Base-by-base conservation (phyloP, 2,329 filamentous ascomycete species). In the Penicillium sp. region DNA sequence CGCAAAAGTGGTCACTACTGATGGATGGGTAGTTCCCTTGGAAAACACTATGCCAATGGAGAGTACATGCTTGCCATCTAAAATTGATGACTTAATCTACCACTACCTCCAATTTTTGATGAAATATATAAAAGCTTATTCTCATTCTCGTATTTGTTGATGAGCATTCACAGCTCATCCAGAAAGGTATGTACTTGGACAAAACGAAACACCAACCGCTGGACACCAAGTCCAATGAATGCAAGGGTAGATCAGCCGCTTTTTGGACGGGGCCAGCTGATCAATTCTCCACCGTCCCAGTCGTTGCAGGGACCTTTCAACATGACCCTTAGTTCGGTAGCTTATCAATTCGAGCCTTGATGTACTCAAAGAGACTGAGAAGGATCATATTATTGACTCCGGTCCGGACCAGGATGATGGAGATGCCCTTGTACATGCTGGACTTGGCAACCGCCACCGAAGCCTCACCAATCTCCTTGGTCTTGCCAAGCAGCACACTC, bases 361-460 rank as follows among this genome's bases (percentile, higher is more conserved):
- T 66, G 48, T 72, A 72, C 56, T 75, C 73, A 43, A 73, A 74
- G 18, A 72, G 63, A 52, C 69, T 70, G 57, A 75, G 64, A 37
- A 75, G 62, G 40, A 75, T 73, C 71, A 75, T 74, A 57, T 75
- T 75, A 58, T 75, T 73, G 26, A 75, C 57, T 6, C 67, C 68
- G 4, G 73, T 74, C 13, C 73, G 71, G 27, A 73, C 53, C 34
- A 75, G 63, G 35, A 73, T 71, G 49, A 75, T 73, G 7, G 73
- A 72, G n/a, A 75, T 56, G 5, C 73, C 73, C 51, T 71, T 74
- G 59, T 74, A 75, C 63, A 72, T 73, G 53, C 70, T 71, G 25
- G 69, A 70, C 39, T 67, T 66, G 41, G 71, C 66, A 1, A 69
- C 69, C 1, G 67, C 67, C 11, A 63, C 51, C 4, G 67, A 66